Evolutionary conservation across 164 flowering plant genomes (phyloP).

Genomic region (Kalanchoe fedtschenkoi): DNA sequence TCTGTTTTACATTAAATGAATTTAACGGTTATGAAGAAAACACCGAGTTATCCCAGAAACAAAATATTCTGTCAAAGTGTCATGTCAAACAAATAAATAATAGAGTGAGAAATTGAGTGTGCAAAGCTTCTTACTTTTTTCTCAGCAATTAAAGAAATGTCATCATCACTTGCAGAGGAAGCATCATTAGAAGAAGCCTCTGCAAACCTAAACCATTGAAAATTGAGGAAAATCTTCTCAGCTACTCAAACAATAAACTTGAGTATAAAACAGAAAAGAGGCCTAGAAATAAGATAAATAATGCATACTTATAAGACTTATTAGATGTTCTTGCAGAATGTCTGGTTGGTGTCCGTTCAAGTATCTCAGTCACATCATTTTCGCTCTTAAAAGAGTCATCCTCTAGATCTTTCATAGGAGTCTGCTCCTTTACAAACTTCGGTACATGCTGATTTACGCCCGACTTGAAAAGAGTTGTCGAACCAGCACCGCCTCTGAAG

Average conservation of each 20-base stretch:
- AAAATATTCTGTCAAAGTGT: background rate
- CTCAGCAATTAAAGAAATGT: slow-evolving; percentile 15
- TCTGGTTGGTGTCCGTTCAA: slow-evolving; percentile 48
- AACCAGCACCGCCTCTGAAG: slow-evolving; percentile 88
- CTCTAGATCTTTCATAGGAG: slow-evolving; percentile 29
- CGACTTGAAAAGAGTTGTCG: slow-evolving; percentile 20
- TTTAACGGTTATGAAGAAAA: background rate
- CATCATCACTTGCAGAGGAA: slow-evolving; percentile 26
- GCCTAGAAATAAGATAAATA: slow-evolving; percentile 4
- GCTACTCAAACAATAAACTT: background rate
- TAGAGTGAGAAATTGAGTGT: slow-evolving; percentile 13
- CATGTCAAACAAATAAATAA: slow-evolving; percentile 15
- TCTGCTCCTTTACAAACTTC: slow-evolving; percentile 19
- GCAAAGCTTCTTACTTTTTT: slow-evolving; percentile 22
- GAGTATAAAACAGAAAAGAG: background rate
- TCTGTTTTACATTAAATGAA: background rate
- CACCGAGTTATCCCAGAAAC: no score
- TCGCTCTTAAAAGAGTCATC: slow-evolving; percentile 39
- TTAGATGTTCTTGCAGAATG: slow-evolving; percentile 75
- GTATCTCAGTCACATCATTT: slow-evolving; percentile 16
- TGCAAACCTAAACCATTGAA: slow-evolving; percentile 33
- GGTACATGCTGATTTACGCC: slow-evolving; percentile 14
- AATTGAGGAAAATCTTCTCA: background rate
- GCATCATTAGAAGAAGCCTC: slow-evolving; percentile 52
- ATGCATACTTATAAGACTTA: slow-evolving; percentile 54